Conservation (phyloP, 2,329 filamentous ascomycete species). For the Atkinsonella hypoxylon region DNA sequence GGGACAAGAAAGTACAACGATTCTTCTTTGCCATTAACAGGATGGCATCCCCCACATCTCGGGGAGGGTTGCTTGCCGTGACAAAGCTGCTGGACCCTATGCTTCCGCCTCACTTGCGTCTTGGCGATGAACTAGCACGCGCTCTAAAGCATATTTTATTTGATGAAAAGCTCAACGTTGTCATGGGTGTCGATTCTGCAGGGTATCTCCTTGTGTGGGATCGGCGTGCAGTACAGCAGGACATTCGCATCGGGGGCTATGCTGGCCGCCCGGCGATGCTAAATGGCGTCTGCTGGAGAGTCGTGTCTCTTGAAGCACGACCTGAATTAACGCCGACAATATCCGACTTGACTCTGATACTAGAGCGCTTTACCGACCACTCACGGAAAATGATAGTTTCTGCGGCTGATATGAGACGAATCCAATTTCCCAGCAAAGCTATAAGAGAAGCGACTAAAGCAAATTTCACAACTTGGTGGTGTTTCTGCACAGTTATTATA, state of each 20-base stretch:
- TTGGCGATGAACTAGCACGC: not conserved
- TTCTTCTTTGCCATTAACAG: not conserved
- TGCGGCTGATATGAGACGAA: not conserved
- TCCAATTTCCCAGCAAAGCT: not conserved
- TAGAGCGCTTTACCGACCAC: not conserved
- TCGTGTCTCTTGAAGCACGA: not conserved
- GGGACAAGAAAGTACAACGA: not conserved
- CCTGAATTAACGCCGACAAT: not conserved
- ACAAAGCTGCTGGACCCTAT: not conserved
- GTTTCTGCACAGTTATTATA: not conserved
- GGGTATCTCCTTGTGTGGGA: not conserved
- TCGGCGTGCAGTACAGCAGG: not conserved
- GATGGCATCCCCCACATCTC: too few relatives aligned
- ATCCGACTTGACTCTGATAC: not conserved
- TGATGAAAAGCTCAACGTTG: not conserved
- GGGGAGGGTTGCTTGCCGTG: not conserved
- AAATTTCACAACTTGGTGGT: conserved; percentile 8
- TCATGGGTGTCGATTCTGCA: not conserved
- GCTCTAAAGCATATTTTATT: not conserved
- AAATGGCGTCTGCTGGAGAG: not conserved
- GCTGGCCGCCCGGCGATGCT: not conserved
- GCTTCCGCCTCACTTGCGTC: not conserved
- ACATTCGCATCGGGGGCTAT: not conserved
- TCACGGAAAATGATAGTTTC: not conserved
- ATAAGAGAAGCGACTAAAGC: conserved; percentile 2